Conservation (phyloP, 2,329 filamentous ascomycete genomes). For the Colletotrichum chrysophilum region DNA sequence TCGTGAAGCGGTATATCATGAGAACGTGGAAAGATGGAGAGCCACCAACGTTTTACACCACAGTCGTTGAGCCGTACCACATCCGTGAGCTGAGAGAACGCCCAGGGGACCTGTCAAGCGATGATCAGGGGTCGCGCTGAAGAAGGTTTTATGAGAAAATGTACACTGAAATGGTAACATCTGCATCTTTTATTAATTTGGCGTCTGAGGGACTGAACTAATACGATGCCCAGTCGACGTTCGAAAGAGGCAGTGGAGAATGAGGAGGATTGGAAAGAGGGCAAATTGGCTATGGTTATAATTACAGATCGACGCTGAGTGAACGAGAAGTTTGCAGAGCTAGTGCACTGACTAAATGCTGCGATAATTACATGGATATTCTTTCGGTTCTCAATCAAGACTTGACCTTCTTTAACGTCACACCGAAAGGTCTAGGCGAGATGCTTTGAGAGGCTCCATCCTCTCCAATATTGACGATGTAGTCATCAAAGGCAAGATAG, state of each 20-base stretch:
- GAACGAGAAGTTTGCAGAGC: no score
- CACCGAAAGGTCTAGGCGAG: neutral
- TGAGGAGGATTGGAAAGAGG: no score
- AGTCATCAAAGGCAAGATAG: conserved; percentile 34
- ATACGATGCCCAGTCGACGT: no score
- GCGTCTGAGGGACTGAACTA: no score
- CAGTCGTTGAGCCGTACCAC: neutral
- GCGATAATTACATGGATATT: neutral
- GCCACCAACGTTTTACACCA: neutral
- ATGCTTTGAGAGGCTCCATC: neutral
- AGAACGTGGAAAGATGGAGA: neutral
- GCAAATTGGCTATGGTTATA: no score
- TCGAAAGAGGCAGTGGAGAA: no score
- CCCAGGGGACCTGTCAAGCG: neutral
- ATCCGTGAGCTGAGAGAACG: neutral
- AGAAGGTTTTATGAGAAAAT: neutral
- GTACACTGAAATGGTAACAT: no score
- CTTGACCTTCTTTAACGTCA: neutral
- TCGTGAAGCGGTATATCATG: neutral
- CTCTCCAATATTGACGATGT: conserved; percentile 25
- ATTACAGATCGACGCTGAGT: no score
- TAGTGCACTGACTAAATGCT: no score
- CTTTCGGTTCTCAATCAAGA: neutral
- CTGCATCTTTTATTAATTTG: no score
- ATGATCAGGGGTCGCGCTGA: neutral